Conservation (phyloP, 768 basidiomycete species). For the Tylopilus plumbeoviolaceoides region DNA sequence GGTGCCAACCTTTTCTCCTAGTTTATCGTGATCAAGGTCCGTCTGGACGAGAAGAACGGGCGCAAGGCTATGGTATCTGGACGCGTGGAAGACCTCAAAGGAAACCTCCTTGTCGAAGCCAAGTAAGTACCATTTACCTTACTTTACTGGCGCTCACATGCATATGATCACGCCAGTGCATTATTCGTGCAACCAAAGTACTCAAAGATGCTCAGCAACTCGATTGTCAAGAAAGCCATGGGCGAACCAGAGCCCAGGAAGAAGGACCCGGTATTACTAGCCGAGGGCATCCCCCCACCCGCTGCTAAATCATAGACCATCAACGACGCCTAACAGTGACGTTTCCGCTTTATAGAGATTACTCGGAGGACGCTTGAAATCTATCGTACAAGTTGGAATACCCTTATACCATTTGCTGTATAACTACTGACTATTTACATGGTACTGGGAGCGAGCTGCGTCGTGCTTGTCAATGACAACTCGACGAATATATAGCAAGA, state of each 20-base stretch:
- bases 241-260: slow-evolving; percentile 46
- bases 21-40: slow-evolving; percentile 81
- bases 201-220: slow-evolving; percentile 67
- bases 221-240: slow-evolving; percentile 57
- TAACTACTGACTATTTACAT: background rate
- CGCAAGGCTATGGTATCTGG: slow-evolving; percentile 74
- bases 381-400: slow-evolving; percentile 3
- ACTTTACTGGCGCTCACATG: background rate
- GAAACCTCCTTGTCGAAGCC: slow-evolving; percentile 78
- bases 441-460: background rate
- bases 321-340: slow-evolving; percentile 13
- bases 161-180: slow-evolving; percentile 41
- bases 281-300: slow-evolving; percentile 27
- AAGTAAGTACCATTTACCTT: slow-evolving; percentile 45
- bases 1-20: slow-evolving; percentile 27
- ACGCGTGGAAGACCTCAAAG: slow-evolving; percentile 74
- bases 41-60: slow-evolving; percentile 62
- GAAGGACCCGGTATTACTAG: slow-evolving; percentile 22
- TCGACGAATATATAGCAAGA: no score
- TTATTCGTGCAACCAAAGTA: slow-evolving; percentile 89
- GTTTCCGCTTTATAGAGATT: background rate
- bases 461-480: background rate
- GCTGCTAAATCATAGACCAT: slow-evolving; percentile 22
- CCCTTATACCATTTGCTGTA: background rate
- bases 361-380: background rate